Conservation (phyloP, 1,284 basidiomycete genomes). For the Fomitopsis palustris region DNA sequence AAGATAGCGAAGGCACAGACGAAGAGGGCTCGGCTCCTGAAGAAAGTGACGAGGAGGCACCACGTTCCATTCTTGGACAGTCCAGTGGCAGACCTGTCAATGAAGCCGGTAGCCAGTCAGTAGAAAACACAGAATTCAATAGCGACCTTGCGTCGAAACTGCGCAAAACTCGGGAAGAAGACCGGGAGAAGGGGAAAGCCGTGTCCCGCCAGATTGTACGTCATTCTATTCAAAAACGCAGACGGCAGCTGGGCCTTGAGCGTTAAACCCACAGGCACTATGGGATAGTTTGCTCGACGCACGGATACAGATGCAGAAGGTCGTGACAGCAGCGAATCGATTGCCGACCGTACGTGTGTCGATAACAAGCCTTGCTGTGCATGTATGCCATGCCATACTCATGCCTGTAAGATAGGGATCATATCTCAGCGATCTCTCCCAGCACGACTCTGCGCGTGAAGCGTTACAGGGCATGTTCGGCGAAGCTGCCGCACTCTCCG, state of each 20-base stretch:
- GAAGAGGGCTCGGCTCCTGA: not conserved
- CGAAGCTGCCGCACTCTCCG: slow-evolving; percentile 56
- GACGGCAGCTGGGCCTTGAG: slow-evolving; percentile 1
- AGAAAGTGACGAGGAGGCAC: not conserved
- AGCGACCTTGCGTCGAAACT: slow-evolving; percentile 51
- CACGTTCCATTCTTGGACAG: slow-evolving; percentile 4
- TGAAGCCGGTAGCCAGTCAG: not conserved
- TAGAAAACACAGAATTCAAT: slow-evolving; percentile 12
- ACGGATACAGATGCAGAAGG: slow-evolving; percentile 87
- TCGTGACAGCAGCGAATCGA: slow-evolving; percentile 57
- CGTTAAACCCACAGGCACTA: slow-evolving; percentile 47
- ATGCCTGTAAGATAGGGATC: slow-evolving; percentile 10
- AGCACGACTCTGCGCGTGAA: slow-evolving; percentile 29
- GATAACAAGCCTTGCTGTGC: not conserved
- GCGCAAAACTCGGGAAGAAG: slow-evolving; percentile 58
- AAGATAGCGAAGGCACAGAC: slow-evolving; percentile 6
- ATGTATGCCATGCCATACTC: not conserved
- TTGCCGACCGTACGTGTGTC: slow-evolving; percentile 47
- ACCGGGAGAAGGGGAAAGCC: slow-evolving; percentile 75
- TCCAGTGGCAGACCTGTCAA: not conserved
- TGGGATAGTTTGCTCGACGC: slow-evolving; percentile 87
- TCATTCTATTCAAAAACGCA: slow-evolving; percentile 12
- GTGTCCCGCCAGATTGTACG: slow-evolving; percentile 80
- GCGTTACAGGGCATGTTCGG: slow-evolving; percentile 46
- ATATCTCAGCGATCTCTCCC: slow-evolving; percentile 9